These are phyloP conservation scores for Cordyceps farinosa DNA, from an alignment of 2,329 filamentous ascomycete genomes.

Conservation along the genomic window DNA sequence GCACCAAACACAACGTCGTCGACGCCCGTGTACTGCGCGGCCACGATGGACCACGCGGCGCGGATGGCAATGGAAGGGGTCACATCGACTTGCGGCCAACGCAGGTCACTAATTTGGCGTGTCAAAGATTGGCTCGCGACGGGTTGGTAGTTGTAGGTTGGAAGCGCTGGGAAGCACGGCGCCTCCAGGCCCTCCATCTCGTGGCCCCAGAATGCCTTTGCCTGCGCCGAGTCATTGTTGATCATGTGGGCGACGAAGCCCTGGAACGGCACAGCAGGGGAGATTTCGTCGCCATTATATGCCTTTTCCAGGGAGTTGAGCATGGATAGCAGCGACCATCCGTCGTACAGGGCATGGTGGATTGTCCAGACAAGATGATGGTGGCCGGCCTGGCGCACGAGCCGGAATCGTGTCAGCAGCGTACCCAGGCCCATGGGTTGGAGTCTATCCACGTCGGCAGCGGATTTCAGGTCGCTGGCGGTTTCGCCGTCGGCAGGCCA, in stretches of 20 bases:
- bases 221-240: background rate
- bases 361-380: conserved; percentile 30
- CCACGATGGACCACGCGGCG: conserved; percentile 13
- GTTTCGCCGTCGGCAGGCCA: background rate
- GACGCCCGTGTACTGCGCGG: conserved; percentile 15
- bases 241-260: conserved; percentile 5
- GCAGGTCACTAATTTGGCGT: background rate
- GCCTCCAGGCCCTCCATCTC: conserved; percentile 9
- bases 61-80: conserved; percentile 18
- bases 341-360: conserved; percentile 33
- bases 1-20: conserved; percentile 20
- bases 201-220: background rate
- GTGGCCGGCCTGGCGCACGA: background rate
- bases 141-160: background rate
- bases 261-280: background rate
- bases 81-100: background rate
- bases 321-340: conserved; percentile 24
- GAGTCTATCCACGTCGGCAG: background rate
- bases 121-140: background rate
- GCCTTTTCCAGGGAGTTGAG: background rate
- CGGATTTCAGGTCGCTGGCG: background rate
- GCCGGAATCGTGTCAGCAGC: conserved; percentile 1
- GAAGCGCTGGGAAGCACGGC: conserved; percentile 6
- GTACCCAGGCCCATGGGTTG: conserved; percentile 5
- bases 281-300: background rate